Evolutionary conservation across 2,329 filamentous ascomycete species (phyloP).

Genomic region (Hypoxylon sp.): DNA sequence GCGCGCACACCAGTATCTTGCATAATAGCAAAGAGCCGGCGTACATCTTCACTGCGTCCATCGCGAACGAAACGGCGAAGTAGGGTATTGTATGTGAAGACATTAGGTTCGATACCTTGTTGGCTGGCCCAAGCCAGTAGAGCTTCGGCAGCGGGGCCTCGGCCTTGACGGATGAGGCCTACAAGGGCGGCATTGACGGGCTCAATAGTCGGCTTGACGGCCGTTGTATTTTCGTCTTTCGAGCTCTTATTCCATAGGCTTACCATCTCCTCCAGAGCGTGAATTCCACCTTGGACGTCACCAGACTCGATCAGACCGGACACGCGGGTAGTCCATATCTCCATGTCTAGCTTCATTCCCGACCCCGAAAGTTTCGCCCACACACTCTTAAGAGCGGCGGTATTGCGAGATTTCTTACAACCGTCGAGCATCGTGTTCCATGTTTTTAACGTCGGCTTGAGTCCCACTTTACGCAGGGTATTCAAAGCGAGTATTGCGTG

Average conservation of each 20-base stretch:
- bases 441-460: conserved; percentile 73
- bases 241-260: conserved; percentile 67
- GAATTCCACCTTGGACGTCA: conserved; percentile 69
- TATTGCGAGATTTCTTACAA: conserved; percentile 72
- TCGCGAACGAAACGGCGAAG: conserved; percentile 71
- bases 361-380: conserved; percentile 75
- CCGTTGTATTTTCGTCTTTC: conserved; percentile 54
- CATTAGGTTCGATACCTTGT: conserved; percentile 69
- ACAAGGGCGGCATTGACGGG: conserved; percentile 79
- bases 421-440: conserved; percentile 83
- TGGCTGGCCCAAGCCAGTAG: conserved; percentile 72
- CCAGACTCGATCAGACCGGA: conserved; percentile 73
- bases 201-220: conserved; percentile 72
- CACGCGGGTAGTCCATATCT: conserved; percentile 80
- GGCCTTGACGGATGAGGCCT: conserved; percentile 69
- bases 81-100: conserved; percentile 78
- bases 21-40: conserved; percentile 72
- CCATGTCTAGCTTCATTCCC: conserved; percentile 72
- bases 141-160: conserved; percentile 64
- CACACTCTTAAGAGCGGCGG: conserved; percentile 72
- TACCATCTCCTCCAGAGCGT: conserved; percentile 76
- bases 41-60: conserved; percentile 63
- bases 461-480: conserved; percentile 57
- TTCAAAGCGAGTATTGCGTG: conserved; percentile 52
- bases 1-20: conserved; percentile 66